Conservation (phyloP, 345 rosid species). For the Populus deltoides region DNA sequence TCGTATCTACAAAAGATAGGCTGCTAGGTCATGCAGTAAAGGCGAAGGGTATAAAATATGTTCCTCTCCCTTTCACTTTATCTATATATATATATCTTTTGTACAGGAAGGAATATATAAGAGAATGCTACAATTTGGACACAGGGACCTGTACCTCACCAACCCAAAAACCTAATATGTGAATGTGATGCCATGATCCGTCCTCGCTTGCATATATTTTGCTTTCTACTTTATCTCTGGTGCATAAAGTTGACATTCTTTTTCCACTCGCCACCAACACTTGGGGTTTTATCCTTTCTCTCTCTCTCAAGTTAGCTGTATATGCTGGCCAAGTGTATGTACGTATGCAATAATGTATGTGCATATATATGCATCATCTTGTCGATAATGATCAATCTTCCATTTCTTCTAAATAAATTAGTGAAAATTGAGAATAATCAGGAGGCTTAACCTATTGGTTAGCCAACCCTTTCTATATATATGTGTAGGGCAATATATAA, state of each 20-base stretch:
- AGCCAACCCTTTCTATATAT: too few relatives aligned
- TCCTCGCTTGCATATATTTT: slow-evolving; percentile 11
- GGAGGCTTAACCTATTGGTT: too few relatives aligned
- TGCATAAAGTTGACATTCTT: slow-evolving; percentile 35
- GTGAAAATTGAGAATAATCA: background rate
- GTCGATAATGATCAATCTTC: background rate
- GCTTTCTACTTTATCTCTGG: slow-evolving; percentile 11
- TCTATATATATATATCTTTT: background rate
- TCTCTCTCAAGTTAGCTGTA: background rate
- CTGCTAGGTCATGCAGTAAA: slow-evolving; percentile 3
- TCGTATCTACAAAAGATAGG: slow-evolving; percentile 21
- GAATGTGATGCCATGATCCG: slow-evolving; percentile 48
- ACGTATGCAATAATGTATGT: background rate
- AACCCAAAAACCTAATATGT: slow-evolving; percentile 3
- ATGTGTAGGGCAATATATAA: too few relatives aligned
- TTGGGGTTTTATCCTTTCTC: slow-evolving; percentile 3
- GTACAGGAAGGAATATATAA: background rate
- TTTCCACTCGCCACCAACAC: background rate
- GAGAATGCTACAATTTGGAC: slow-evolving; percentile 13
- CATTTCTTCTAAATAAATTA: too few relatives aligned
- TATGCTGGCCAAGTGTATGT: background rate
- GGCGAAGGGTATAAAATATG: slow-evolving; percentile 10
- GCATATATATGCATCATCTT: background rate
- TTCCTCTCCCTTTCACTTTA: slow-evolving; percentile 6
- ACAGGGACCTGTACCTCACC: slow-evolving; percentile 5